These are phyloP conservation scores for Phytophthora citricola DNA, from an alignment of 352 stramenopile species.

Conservation along the genomic window DNA sequence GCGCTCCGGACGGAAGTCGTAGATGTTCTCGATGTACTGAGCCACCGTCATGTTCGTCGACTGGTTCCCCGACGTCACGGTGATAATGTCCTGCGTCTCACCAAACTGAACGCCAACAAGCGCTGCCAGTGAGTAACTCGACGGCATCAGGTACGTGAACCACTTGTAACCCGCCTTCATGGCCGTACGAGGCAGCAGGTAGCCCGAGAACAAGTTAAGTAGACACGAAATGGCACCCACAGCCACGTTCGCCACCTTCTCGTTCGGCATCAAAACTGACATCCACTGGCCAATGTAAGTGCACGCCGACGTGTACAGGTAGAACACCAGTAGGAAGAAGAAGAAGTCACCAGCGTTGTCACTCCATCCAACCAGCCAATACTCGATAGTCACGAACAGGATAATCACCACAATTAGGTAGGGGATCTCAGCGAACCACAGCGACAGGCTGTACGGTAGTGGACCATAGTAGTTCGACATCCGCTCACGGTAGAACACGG, in stretches of 20 bases:
- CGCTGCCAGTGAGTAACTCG: constrained; percentile 53
- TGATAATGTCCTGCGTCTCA: constrained; percentile 34
- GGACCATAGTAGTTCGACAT: constrained; percentile 78
- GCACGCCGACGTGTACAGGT: constrained; percentile 63
- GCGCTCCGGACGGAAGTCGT: constrained; percentile 51
- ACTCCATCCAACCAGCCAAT: constrained; percentile 64
- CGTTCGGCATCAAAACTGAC: constrained; percentile 68
- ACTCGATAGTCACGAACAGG: constrained; percentile 61
- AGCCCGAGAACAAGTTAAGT: constrained; percentile 69
- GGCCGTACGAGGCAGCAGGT: constrained; percentile 48
- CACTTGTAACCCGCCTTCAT: constrained; percentile 66
- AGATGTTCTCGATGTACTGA: constrained; percentile 26
- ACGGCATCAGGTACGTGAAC: constrained; percentile 70
- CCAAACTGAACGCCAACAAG: constrained; percentile 49
- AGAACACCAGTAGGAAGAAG: constrained; percentile 50
- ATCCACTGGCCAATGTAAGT: constrained; percentile 78
- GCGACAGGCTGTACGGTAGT: constrained; percentile 64
- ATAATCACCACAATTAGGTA: constrained; percentile 55
- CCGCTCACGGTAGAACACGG: constrained; percentile 70
- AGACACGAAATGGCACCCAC: constrained; percentile 66
- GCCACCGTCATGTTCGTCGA: background rate
- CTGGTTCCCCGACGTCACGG: background rate
- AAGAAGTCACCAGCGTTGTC: constrained; percentile 36
- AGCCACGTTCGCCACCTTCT: constrained; percentile 76
- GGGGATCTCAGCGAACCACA: constrained; percentile 65